phyloP scores from a whole-genome alignment of 2,329 filamentous ascomycete species.

The Fusarium sp. region DNA sequence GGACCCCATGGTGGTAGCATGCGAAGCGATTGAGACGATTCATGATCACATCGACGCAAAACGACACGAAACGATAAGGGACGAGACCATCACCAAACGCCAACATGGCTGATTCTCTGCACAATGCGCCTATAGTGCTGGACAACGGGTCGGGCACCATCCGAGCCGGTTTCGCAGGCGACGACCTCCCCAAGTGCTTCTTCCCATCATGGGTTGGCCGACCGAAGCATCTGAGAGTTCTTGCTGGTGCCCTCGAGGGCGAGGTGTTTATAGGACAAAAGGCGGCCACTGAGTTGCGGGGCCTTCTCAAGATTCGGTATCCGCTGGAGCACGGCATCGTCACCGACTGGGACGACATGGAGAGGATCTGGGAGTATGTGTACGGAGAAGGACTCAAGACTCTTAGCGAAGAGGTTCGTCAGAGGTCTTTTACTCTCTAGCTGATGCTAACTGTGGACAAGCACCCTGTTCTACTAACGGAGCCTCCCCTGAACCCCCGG shows the following conservation, averaged over 20 bases:
- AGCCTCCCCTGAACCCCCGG: conserved; percentile 94
- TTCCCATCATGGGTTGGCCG: conserved; percentile 98
- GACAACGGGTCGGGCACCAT: conserved; percentile 99
- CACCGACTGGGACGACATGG: conserved; percentile 99
- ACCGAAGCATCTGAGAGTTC: conserved; percentile 92
- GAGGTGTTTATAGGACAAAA: conserved; percentile 97
- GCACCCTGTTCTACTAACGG: conserved; percentile 96
- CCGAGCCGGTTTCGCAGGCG: conserved; percentile 94
- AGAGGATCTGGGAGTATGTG: conserved; percentile 98
- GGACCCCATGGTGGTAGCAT: conserved; percentile 25
- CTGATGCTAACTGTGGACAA: conserved; percentile 49
- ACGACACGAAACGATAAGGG: conserved; percentile 11
- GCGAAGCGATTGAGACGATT: conserved; percentile 32
- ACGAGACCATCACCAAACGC: neutral
- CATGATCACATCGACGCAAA: conserved; percentile 22
- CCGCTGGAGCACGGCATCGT: conserved; percentile 98
- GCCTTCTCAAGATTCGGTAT: conserved; percentile 94
- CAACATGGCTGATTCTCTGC: conserved; percentile 72
- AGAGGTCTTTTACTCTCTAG: neutral
- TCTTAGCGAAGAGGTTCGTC: conserved; percentile 87
- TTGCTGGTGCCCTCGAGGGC: conserved; percentile 95
- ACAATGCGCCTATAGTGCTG: conserved; percentile 98
- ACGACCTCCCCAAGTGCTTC: conserved; percentile 95
- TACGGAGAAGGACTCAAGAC: conserved; percentile 97
- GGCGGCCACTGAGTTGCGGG: conserved; percentile 86